These are phyloP conservation scores for Leptographium flavum DNA, from an alignment of 2,329 filamentous ascomycete species.

Conservation along the genomic window DNA sequence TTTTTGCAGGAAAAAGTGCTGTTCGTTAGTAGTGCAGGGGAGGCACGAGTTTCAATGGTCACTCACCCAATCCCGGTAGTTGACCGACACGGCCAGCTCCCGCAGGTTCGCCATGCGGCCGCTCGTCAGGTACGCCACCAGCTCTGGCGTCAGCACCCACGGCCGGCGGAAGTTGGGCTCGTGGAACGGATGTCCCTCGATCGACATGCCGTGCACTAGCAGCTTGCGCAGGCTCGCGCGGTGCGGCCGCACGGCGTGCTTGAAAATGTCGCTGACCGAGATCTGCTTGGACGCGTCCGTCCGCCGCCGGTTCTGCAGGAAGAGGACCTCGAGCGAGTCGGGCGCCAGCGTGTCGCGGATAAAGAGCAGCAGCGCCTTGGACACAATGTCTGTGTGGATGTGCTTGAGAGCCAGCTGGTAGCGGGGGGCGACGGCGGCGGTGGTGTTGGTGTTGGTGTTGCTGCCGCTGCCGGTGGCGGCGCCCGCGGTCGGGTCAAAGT, in stretches of 20 bases:
- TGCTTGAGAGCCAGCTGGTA: slow-evolving; percentile 56
- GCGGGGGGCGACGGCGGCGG: slow-evolving; percentile 20
- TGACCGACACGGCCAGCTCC: slow-evolving; percentile 58
- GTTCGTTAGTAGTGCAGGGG: background rate
- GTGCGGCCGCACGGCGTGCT: slow-evolving; percentile 56
- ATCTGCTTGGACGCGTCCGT: slow-evolving; percentile 36
- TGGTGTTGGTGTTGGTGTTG: slow-evolving; percentile 8
- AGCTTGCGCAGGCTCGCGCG: slow-evolving; percentile 56
- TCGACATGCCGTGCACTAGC: slow-evolving; percentile 57
- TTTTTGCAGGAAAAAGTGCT: slow-evolving; percentile 68
- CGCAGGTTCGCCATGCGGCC: slow-evolving; percentile 58
- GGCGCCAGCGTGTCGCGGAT: slow-evolving; percentile 65
- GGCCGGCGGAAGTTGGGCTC: slow-evolving; percentile 39
- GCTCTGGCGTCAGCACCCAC: slow-evolving; percentile 58
- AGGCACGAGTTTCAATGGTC: background rate
- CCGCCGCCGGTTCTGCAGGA: slow-evolving; percentile 52
- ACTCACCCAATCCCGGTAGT: slow-evolving; percentile 67
- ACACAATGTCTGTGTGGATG: slow-evolving; percentile 62
- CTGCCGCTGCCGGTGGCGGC: slow-evolving; percentile 6
- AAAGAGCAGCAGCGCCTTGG: slow-evolving; percentile 54
- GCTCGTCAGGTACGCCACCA: slow-evolving; percentile 60
- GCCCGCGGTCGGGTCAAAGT: slow-evolving; percentile 34
- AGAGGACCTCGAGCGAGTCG: slow-evolving; percentile 66
- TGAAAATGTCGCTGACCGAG: slow-evolving; percentile 56
- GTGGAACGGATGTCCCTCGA: slow-evolving; percentile 22